Conservation (phyloP, 495 filamentous ascomycete genomes). For the Penicillium desertorum region DNA sequence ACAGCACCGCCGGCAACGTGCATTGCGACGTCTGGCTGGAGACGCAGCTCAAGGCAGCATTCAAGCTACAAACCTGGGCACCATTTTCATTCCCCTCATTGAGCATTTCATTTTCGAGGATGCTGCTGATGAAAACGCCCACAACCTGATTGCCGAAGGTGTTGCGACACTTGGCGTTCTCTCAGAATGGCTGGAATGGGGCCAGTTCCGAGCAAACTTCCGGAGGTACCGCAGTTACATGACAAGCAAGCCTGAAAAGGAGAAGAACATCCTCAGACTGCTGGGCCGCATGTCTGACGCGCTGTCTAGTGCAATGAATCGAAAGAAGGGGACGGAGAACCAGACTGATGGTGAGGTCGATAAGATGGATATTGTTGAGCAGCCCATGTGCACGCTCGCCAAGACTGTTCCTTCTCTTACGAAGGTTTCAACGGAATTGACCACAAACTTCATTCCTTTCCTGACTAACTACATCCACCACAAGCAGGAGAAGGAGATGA, state of each 20-base stretch:
- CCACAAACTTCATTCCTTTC: slow-evolving; percentile 70
- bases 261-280: slow-evolving; percentile 82
- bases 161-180: slow-evolving; percentile 71
- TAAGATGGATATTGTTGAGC: slow-evolving; percentile 29
- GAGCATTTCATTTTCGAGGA: slow-evolving; percentile 91
- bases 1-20: slow-evolving; percentile 80
- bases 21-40: slow-evolving; percentile 70
- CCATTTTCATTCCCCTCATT: slow-evolving; percentile 86
- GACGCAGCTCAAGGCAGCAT: slow-evolving; percentile 63
- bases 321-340: slow-evolving; percentile 32
- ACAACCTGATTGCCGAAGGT: slow-evolving; percentile 82
- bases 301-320: slow-evolving; percentile 54
- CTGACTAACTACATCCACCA: slow-evolving; percentile 81
- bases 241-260: slow-evolving; percentile 73
- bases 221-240: slow-evolving; percentile 78
- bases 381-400: slow-evolving; percentile 52
- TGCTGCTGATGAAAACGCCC: slow-evolving; percentile 70
- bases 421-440: slow-evolving; percentile 72
- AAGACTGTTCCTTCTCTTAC: slow-evolving; percentile 64
- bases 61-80: slow-evolving; percentile 71
- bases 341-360: slow-evolving; percentile 38
- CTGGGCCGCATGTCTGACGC: slow-evolving; percentile 78
- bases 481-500: slow-evolving; percentile 91
- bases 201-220: slow-evolving; percentile 81
- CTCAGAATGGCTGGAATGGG: slow-evolving; percentile 78